Base-by-base conservation (phyloP, 2,329 filamentous ascomycete genomes). In the Epichloe amarillans region DNA sequence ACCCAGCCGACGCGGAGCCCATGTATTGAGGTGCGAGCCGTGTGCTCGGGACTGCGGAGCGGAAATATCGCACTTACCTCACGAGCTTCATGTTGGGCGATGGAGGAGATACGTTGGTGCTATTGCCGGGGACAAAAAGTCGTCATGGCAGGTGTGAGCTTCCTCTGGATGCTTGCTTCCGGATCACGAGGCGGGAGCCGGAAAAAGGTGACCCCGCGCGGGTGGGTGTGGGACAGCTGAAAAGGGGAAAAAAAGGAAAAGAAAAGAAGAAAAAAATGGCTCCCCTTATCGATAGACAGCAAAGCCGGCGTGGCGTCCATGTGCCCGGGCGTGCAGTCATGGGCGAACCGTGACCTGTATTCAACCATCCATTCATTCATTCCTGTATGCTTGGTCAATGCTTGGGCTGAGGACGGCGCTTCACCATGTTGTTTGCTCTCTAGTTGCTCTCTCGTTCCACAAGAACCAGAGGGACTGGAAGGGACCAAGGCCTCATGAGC, bases 81-180 rank as follows among this genome's bases (percentile, higher is more conserved):
- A 95, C 89, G 75, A 95, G 87, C 86, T 95, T 95, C 89, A 95
- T 95, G 56, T 70, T 88, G 76, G 56, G 68, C 61, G 59, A 54
- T 43, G n/a, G 33, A 38, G 35, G 46, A 42, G 26, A 38, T 37
- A 7, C 14, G 17, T 46, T 23, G 37, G 44, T 23, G 44, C 8
- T 21, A 10, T n/a, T 47, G 19, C 19, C 38, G 21, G 15, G 33
- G 10, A 12, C 15, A 30, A 44, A 47, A 47, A 39, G 21, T 30
- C 21, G 46, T 15, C 14, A 42, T n/a, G 47, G 30, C 14, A 11
- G 26, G 1, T 40, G 19, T 23, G 46, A 41, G 46, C 11, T 30
- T 8, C 30, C 30, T 30, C 30, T 11, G 30, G 11, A 30, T 30
- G 30, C 26, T 30, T 30, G 30, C 30, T 30, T 30, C 30, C 8